Base-by-base conservation (phyloP, 2,329 filamentous ascomycete species). In the Ophiostoma sp. region DNA sequence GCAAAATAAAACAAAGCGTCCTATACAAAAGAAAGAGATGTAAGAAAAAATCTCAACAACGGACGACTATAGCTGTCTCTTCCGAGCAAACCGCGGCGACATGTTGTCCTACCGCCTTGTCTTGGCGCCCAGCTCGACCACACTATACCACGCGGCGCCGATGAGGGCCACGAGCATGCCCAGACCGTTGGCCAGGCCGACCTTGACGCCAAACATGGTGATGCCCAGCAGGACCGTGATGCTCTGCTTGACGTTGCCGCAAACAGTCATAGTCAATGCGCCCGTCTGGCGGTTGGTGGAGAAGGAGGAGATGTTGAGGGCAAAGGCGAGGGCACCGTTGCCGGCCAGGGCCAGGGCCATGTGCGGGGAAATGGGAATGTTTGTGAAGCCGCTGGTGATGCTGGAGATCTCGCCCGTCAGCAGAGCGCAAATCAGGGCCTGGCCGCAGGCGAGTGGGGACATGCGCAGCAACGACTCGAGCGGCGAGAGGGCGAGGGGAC, bases 381-480 rank as follows among this genome's bases (percentile, higher is more conserved):
- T 11, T 2, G 69, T 69, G 70, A 63, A 74, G 25, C 57, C 69
- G 36, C 15, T 31, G 6, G 68, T 74, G 45, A 72, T 72, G 68
- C 77, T 66, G 79, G 79, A 75, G 12, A 88, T 78, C 79, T 91
- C 89, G 73, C 88, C 88, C 19, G 83, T 85, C 31, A 84, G 80
- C 69, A 82, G 80, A 28, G 87, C 86, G 79, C 85, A 88, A 57
- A 84, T 77, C 61, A 89, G 76, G 19, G 87, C 86, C 79, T 89
- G 87, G 42, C 85, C 78, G 48, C 85, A 86, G 9, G 89, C 89
- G 7, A 91, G 83, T 1, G 88, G 89, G 17, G 87, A 89, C 86
- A 90, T 88, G 79, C 88, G 85, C 77, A 88, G 84, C 33, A 90
- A 85, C 31, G 90, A 84, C 78, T 91, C 89, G 75, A 90, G 82